Evolutionary conservation across 2,329 filamentous ascomycete genomes (phyloP).

Genomic region (Colletotrichum higginsianum): DNA sequence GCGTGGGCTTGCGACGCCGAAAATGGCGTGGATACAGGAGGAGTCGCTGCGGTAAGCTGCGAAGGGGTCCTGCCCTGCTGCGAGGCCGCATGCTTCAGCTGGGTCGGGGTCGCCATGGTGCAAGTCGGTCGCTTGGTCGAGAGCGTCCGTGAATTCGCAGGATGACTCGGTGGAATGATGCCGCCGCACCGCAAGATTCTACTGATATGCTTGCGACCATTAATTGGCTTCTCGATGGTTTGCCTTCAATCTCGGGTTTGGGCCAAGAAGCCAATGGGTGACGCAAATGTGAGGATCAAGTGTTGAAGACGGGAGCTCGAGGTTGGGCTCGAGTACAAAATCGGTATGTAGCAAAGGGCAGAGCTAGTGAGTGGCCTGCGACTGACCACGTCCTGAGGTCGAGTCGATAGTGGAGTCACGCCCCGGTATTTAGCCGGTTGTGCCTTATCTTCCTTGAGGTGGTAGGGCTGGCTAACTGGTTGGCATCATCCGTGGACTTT

Average conservation of each 20-base stretch:
- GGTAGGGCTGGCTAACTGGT: too few relatives aligned
- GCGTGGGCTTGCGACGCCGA: conserved; percentile 68
- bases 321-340: conserved; percentile 10
- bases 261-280: background rate
- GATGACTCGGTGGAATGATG: background rate
- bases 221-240: background rate
- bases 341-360: background rate
- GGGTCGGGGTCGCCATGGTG: conserved; percentile 65
- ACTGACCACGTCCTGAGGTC: conserved; percentile 7
- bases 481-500: too few relatives aligned
- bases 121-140: conserved; percentile 9
- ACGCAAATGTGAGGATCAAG: background rate
- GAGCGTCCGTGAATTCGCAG: background rate
- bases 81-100: conserved; percentile 67
- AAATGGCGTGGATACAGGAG: conserved; percentile 78
- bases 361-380: background rate
- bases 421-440: conserved; percentile 4
- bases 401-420: background rate
- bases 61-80: conserved; percentile 67
- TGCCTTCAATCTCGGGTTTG: background rate
- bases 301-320: background rate
- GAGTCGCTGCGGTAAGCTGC: conserved; percentile 70
- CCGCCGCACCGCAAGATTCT: conserved; percentile 1
- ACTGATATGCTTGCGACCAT: conserved; percentile 8
- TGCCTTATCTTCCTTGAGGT: background rate